Conservation (phyloP, 2,329 filamentous ascomycete species). For the Fusarium liriodendri region DNA sequence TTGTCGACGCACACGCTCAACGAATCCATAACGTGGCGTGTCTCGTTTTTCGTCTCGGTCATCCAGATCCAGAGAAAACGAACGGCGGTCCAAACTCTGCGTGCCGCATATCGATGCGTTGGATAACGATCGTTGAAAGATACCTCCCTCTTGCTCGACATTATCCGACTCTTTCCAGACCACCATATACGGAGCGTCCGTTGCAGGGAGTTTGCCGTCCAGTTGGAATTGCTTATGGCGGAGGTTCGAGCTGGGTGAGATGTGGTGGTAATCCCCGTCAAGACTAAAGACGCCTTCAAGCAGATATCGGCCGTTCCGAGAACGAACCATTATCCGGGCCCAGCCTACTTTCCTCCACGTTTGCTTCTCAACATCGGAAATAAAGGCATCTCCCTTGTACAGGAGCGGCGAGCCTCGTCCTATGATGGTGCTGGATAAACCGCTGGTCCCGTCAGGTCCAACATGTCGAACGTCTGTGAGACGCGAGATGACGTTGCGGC, state of each 20-base stretch:
- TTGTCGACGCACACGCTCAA: background rate
- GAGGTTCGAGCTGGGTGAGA: constrained; percentile 28
- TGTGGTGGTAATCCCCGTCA: constrained; percentile 20
- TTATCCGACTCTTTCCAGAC: constrained; percentile 27
- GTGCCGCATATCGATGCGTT: constrained; percentile 10
- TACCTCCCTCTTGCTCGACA: background rate
- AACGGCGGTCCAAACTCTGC: background rate
- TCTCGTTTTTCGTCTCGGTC: background rate
- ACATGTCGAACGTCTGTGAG: constrained; percentile 24
- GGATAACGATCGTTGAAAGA: background rate
- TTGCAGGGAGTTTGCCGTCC: background rate
- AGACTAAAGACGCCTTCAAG: constrained; percentile 37
- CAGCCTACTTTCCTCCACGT: constrained; percentile 17
- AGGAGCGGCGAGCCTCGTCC: constrained; percentile 1
- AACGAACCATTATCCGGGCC: constrained; percentile 29
- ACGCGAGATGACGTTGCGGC: constrained; percentile 20
- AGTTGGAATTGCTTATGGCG: background rate
- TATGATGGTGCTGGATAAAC: background rate
- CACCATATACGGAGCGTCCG: constrained; percentile 8
- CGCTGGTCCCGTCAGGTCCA: constrained; percentile 8
- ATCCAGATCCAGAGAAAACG: background rate
- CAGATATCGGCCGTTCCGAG: background rate
- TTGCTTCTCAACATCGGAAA: background rate
- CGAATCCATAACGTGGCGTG: background rate
- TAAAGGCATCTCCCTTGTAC: constrained; percentile 22